A percentile compares a stretch with the other conserved stretches of the same genome.
Evolutionary conservation across 345 rosid species (phyloP).

Genomic region (Psidium guajava): DNA sequence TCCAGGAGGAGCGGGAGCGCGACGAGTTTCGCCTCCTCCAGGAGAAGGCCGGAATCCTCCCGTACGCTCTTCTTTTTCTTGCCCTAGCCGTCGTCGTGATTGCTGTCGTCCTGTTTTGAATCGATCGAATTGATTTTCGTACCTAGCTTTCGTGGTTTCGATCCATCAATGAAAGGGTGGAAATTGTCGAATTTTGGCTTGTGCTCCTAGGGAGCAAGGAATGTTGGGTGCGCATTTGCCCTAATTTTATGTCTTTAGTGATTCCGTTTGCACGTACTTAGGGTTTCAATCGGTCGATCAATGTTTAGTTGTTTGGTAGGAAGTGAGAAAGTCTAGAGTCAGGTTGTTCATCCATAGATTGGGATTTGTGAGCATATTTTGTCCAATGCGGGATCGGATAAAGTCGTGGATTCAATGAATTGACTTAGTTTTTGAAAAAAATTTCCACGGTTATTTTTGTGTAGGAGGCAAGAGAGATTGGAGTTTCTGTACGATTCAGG

Average conservation of each 20-base stretch:
- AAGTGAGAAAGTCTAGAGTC: neutral
- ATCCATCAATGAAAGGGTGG: neutral
- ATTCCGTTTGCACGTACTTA: neutral
- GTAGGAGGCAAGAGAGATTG: slow-evolving; percentile 90
- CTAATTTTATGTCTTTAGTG: neutral
- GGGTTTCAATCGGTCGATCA: neutral
- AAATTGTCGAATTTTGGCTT: neutral
- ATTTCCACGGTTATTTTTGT: neutral
- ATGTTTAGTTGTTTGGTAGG: neutral
- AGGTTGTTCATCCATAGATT: neutral
- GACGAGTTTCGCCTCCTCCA: slow-evolving; percentile 87
- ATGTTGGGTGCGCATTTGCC: neutral
- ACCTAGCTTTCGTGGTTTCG: neutral
- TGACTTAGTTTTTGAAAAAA: neutral
- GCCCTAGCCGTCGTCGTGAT: neutral
- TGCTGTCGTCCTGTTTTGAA: neutral
- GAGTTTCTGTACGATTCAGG: slow-evolving; percentile 93
- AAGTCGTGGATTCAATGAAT: neutral
- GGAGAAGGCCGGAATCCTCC: slow-evolving; percentile 84
- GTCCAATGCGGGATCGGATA: neutral
- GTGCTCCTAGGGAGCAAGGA: neutral
- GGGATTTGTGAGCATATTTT: neutral
- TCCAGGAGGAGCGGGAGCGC: slow-evolving; percentile 82
- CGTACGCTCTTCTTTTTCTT: slow-evolving; percentile 31
- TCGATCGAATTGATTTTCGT: neutral